Conservation (phyloP, 805 yeast genomes). For the Candida loeiensis region DNA sequence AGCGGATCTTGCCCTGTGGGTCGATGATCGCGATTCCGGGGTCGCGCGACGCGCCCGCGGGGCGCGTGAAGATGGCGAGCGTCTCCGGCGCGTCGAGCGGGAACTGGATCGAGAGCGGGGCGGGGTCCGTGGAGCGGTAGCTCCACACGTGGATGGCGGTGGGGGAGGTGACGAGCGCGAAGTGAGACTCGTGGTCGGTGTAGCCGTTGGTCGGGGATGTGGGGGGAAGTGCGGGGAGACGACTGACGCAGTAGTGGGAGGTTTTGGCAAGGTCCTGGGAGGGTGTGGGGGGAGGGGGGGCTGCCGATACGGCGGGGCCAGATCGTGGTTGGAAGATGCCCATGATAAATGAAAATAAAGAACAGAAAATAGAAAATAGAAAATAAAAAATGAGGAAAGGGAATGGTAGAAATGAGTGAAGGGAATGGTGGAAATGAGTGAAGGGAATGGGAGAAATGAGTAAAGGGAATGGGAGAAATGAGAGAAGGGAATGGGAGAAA, state of each 20-base stretch:
- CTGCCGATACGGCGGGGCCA: not conserved
- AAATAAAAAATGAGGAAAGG: not conserved
- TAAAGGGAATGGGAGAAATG: not conserved
- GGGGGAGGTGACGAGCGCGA: conserved; percentile 49
- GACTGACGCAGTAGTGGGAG: conserved; percentile 53
- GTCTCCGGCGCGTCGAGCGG: conserved; percentile 29
- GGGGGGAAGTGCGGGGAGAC: conserved; percentile 54
- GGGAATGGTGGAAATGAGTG: too few species aligned
- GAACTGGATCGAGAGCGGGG: conserved; percentile 56
- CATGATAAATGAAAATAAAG: not conserved
- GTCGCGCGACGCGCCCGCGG: conserved; percentile 46
- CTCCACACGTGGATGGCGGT: conserved; percentile 64
- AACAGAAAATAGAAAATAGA: not conserved
- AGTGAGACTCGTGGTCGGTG: conserved; percentile 45
- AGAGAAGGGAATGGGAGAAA: not conserved
- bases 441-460: too few species aligned
- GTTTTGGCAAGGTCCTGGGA: conserved; percentile 52
- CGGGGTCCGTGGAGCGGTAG: conserved; percentile 56
- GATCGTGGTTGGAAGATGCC: conserved; percentile 2
- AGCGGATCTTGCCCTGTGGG: conserved; percentile 54
- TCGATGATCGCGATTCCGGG: conserved; percentile 73
- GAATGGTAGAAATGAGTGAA: not conserved
- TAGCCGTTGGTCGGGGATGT: conserved; percentile 35
- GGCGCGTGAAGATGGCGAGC: conserved; percentile 55
- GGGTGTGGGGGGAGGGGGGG: conserved; percentile 1